phyloP scores from a whole-genome alignment of 1,139 yeast species.

The Arxiozyma heterogenica region DNA sequence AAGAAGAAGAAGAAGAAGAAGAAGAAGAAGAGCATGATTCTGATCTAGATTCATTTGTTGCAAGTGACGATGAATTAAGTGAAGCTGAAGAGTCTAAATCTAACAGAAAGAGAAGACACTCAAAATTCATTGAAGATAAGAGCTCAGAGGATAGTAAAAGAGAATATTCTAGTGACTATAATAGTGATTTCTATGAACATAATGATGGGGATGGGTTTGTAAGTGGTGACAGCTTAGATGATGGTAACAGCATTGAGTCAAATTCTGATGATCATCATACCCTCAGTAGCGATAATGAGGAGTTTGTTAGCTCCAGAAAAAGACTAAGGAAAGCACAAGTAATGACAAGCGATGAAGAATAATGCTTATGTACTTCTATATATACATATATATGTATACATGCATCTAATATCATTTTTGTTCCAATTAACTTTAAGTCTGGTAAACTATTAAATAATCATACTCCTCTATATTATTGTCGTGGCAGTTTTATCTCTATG shows the following conservation, averaged over 20 bases:
- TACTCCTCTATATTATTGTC: background rate
- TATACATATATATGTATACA: background rate
- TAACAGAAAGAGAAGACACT: constrained; percentile 7
- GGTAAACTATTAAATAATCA: background rate
- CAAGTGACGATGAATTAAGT: constrained; percentile 2
- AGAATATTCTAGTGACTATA: constrained; percentile 5
- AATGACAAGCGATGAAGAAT: constrained; percentile 1
- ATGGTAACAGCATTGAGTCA: constrained; percentile 7
- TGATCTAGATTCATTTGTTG: constrained; percentile 1
- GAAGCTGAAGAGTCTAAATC: background rate
- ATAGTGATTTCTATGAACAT: constrained; percentile 21
- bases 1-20: constrained; percentile 13
- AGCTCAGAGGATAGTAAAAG: constrained; percentile 13
- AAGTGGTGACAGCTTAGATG: constrained; percentile 24
- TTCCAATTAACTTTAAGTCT: background rate
- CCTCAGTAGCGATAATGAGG: constrained; percentile 4
- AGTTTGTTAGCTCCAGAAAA: background rate
- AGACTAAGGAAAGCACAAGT: background rate
- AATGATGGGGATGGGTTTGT: constrained; percentile 20
- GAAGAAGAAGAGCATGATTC: constrained; percentile 13
- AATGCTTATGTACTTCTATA: background rate
- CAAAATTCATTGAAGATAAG: background rate
- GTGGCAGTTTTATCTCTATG: too few relatives aligned
- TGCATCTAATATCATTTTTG: too few relatives aligned
- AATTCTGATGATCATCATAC: constrained; percentile 1